These are phyloP conservation scores for Sporopachydermia cereana DNA, from an alignment of 1,139 yeast species.

Conservation along the genomic window DNA sequence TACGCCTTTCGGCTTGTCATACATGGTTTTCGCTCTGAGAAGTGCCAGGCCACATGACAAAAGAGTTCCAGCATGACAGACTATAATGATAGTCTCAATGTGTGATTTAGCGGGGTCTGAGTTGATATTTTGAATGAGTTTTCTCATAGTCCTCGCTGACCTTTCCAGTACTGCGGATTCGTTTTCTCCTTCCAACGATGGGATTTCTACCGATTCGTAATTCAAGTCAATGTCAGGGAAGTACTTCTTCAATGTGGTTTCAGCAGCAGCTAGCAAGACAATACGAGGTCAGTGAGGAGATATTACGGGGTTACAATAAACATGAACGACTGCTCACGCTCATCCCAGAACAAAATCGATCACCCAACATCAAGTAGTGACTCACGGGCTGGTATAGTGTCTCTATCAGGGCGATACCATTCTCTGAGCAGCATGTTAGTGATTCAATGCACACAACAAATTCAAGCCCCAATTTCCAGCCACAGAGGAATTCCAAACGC, in stretches of 20 bases:
- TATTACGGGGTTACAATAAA: too few relatives aligned
- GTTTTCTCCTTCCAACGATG: slow-evolving; percentile 59
- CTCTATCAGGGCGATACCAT: slow-evolving; percentile 49
- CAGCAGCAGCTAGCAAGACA: slow-evolving; percentile 47
- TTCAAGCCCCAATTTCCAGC: too few relatives aligned
- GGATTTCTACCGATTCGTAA: slow-evolving; percentile 35
- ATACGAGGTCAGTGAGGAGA: too few relatives aligned
- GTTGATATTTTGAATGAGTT: slow-evolving; percentile 42
- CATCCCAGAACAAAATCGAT: background rate
- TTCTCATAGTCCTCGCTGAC: slow-evolving; percentile 36
- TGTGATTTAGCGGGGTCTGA: slow-evolving; percentile 35
- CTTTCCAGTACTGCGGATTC: slow-evolving; percentile 50
- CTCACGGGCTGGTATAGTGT: slow-evolving; percentile 36
- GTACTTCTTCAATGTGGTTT: slow-evolving; percentile 33
- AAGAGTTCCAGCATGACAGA: slow-evolving; percentile 79
- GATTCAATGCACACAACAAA: too few relatives aligned
- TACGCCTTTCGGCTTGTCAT: slow-evolving; percentile 22
- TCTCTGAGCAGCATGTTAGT: slow-evolving; percentile 14
- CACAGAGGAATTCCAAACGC: background rate
- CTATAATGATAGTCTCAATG: slow-evolving; percentile 42
- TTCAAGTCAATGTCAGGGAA: slow-evolving; percentile 37
- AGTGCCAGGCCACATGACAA: slow-evolving; percentile 68
- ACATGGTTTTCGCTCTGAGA: slow-evolving; percentile 35
- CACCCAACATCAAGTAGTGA: background rate
- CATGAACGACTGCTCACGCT: background rate